Base-by-base conservation (phyloP, 1,284 basidiomycete species). In the Neonothopanus nambi region DNA sequence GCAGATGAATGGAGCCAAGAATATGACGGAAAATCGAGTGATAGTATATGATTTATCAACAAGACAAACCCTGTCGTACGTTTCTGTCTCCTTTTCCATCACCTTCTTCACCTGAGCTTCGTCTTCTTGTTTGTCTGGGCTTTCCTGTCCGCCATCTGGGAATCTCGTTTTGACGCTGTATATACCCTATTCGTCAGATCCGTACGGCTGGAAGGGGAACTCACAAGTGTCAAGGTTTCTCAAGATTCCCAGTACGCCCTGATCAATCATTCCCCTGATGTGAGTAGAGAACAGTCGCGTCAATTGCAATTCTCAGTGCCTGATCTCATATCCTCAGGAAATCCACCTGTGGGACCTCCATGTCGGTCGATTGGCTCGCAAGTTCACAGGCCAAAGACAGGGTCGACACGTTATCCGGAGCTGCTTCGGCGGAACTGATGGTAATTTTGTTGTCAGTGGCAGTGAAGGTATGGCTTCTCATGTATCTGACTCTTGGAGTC, bases 341-440 rank as follows among this genome's bases (percentile, higher is more conserved):
- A 81, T 98, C 43, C 87, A 93, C 62, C 71, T 98, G 57, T 93
- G 91, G 85, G 87, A 94, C 65, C 78, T 98, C 44, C 73, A 79
- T 18, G 78, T 82, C 47, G 80, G 83, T 44, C 80, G 82, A 51
- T 74, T 94, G 58, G 78, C 87, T 24, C 85, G 89, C 59, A 90
- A 86, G 68, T 96, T 88, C 66, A 83, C 83, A 1, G 95, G 91
- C 21, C 90, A 95, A 63, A 80, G 80, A 35, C 93, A 95, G 70
- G 82, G 82, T 3, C 78, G 81, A 37, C 91, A 92, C 69, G 85
- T 98, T 57, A 91, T 99, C 57, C 82, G 92, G 54, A 92, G 91
- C 67, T 95, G 93, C 65, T 98, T 98, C 69, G 97, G 95, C 23
- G 95, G 95, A n/a, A 76, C 87, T 28, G 87, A 92, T 64, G 88